Conservation (phyloP, 2,329 filamentous ascomycete species). For the Neofusicoccum kwambonambiense region DNA sequence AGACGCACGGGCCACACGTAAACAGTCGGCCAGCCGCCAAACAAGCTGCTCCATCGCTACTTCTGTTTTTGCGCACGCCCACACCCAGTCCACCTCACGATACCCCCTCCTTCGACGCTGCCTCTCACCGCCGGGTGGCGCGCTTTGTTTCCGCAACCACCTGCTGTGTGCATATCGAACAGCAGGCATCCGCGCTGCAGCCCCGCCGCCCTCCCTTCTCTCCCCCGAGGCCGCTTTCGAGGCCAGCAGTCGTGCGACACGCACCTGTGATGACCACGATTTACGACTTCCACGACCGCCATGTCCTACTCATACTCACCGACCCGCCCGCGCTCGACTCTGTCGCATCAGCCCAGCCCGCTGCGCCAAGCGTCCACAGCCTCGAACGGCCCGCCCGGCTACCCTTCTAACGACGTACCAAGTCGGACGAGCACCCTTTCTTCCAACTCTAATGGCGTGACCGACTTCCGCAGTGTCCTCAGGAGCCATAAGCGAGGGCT, state of each 20-base stretch:
- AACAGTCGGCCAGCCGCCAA: conserved; percentile 5
- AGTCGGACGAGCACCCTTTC: conserved; percentile 69
- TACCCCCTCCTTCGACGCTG: neutral
- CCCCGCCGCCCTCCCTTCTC: neutral
- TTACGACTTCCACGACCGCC: conserved; percentile 19
- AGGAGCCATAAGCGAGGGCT: conserved; percentile 69
- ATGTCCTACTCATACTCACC: conserved; percentile 38
- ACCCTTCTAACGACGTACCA: conserved; percentile 35
- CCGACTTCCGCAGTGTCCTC: conserved; percentile 48
- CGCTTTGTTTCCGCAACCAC: neutral
- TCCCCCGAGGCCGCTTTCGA: conserved; percentile 2
- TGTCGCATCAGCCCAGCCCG: conserved; percentile 44
- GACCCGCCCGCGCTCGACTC: conserved; percentile 34
- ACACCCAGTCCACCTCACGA: neutral
- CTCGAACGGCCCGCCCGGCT: conserved; percentile 63
- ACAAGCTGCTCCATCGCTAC: neutral
- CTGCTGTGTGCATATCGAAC: neutral
- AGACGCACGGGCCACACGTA: conserved; percentile 7
- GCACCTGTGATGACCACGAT: conserved; percentile 18
- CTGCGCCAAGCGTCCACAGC: conserved; percentile 67
- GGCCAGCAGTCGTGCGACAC: conserved; percentile 6
- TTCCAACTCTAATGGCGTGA: conserved; percentile 71
- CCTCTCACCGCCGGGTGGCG: neutral
- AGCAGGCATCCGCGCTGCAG: neutral
- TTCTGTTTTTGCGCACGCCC: neutral